These are phyloP conservation scores for Penicillium sp. DNA, from an alignment of 2,329 filamentous ascomycete species.

Conservation along the genomic window DNA sequence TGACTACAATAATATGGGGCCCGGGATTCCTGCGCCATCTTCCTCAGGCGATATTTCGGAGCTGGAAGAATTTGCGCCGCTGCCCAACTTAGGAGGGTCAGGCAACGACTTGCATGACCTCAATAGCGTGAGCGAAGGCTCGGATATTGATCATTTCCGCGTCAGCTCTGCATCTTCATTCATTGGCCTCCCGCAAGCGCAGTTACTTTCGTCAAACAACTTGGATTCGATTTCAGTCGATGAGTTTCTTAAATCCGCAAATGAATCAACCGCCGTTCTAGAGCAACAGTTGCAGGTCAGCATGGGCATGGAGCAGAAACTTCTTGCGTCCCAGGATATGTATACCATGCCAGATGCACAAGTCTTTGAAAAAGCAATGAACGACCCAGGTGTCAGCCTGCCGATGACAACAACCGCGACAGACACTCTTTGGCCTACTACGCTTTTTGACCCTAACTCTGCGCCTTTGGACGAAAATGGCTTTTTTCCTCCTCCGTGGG, in stretches of 20 bases:
- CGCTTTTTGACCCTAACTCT: slow-evolving; percentile 38
- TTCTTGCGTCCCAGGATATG: slow-evolving; percentile 34
- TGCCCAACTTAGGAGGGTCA: slow-evolving; percentile 35
- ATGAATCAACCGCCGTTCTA: slow-evolving; percentile 45
- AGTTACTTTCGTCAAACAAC: slow-evolving; percentile 46
- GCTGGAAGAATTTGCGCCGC: slow-evolving; percentile 49
- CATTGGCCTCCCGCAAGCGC: slow-evolving; percentile 46
- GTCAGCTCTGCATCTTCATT: slow-evolving; percentile 50
- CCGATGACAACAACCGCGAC: slow-evolving; percentile 32
- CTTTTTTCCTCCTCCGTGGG: slow-evolving; percentile 40
- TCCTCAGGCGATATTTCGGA: slow-evolving; percentile 57
- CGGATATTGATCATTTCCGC: slow-evolving; percentile 47
- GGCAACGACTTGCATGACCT: slow-evolving; percentile 43
- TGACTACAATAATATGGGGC: slow-evolving; percentile 47
- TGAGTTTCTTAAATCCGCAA: slow-evolving; percentile 49
- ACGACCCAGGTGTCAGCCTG: slow-evolving; percentile 24
- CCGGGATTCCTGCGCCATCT: slow-evolving; percentile 47
- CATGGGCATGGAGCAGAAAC: slow-evolving; percentile 42
- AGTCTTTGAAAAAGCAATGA: slow-evolving; percentile 29
- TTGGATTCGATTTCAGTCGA: slow-evolving; percentile 50
- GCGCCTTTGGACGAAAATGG: slow-evolving; percentile 36
- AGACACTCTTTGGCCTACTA: slow-evolving; percentile 40
- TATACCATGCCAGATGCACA: slow-evolving; percentile 35
- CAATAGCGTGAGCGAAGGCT: slow-evolving; percentile 48
- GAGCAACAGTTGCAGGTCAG: slow-evolving; percentile 47